phyloP scores from a whole-genome alignment of 495 filamentous ascomycete genomes.

The Podospora comata region DNA sequence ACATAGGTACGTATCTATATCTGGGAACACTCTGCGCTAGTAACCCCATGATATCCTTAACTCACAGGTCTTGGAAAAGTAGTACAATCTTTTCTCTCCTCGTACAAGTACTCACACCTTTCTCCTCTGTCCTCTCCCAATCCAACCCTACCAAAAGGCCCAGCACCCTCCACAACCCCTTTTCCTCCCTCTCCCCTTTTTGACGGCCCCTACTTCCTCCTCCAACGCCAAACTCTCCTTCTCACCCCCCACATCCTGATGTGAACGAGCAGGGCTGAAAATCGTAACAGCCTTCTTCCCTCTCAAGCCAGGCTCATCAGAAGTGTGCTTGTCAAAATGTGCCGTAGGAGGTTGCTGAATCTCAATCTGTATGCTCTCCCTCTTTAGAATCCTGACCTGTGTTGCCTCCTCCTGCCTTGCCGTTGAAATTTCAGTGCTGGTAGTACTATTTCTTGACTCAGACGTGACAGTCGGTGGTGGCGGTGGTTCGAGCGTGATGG shows the following conservation, averaged over 20 bases:
- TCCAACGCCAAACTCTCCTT: background rate
- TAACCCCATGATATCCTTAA: too few relatives aligned
- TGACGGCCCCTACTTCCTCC: background rate
- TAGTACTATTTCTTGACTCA: background rate
- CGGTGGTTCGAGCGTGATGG: background rate
- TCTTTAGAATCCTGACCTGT: background rate
- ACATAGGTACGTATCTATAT: too few relatives aligned
- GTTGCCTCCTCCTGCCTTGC: background rate
- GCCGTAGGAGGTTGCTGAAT: background rate
- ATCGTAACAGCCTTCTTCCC: background rate
- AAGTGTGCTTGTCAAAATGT: background rate
- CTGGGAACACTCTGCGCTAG: too few relatives aligned
- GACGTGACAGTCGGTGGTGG: background rate
- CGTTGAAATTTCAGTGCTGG: background rate
- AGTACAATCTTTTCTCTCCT: background rate
- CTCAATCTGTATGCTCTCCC: background rate
- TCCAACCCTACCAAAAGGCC: background rate
- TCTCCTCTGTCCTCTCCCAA: background rate
- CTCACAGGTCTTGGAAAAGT: too few relatives aligned
- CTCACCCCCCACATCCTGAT: background rate
- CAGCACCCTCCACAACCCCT: background rate
- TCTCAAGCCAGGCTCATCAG: background rate
- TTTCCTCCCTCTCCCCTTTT: background rate
- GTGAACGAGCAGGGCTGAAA: background rate
- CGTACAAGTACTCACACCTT: background rate